phyloP scores from a whole-genome alignment of 148 eudicot species.

The Nepenthes gracilis region DNA sequence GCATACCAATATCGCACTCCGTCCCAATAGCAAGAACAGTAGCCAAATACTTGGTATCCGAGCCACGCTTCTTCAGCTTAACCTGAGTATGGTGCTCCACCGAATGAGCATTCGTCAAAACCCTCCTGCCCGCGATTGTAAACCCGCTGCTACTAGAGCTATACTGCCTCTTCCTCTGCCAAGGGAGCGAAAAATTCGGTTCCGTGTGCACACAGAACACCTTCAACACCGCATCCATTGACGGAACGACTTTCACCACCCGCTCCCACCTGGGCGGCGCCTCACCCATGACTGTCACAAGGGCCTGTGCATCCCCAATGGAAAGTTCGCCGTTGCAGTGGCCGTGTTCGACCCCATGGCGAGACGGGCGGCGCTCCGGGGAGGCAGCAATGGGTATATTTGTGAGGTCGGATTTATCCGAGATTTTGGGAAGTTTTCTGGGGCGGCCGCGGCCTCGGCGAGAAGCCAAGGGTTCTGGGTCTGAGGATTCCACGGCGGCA shows the following conservation, averaged over 20 bases:
- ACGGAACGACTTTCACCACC: constrained; percentile 8
- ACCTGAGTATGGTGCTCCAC: constrained; percentile 18
- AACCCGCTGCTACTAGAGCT: constrained; percentile 18
- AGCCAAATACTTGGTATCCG: constrained; percentile 16
- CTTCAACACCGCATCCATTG: constrained; percentile 20
- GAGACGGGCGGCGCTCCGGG: constrained; percentile 15
- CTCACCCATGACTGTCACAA: constrained; percentile 1
- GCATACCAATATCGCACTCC: constrained; percentile 16
- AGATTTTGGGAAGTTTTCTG: constrained; percentile 6
- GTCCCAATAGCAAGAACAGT: constrained; percentile 17
- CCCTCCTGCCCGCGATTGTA: constrained; percentile 12
- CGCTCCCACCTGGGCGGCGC: constrained; percentile 7
- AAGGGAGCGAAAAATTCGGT: constrained; percentile 15
- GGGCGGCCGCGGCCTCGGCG: constrained; percentile 22
- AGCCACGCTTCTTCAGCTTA: constrained; percentile 17
- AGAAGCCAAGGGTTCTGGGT: constrained; percentile 2
- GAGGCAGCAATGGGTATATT: constrained; percentile 13
- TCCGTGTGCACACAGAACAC: constrained; percentile 17
- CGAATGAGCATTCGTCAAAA: constrained; percentile 16
- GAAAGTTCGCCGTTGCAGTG: constrained; percentile 12
- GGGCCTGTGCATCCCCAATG: constrained; percentile 1
- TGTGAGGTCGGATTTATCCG: constrained; percentile 3
- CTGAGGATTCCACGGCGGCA: constrained; percentile 6
- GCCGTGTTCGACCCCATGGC: constrained; percentile 6
- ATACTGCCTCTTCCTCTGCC: constrained; percentile 19